Conservation (phyloP, 345 rosid genomes). For the Psidium friedrichsthalianum region DNA sequence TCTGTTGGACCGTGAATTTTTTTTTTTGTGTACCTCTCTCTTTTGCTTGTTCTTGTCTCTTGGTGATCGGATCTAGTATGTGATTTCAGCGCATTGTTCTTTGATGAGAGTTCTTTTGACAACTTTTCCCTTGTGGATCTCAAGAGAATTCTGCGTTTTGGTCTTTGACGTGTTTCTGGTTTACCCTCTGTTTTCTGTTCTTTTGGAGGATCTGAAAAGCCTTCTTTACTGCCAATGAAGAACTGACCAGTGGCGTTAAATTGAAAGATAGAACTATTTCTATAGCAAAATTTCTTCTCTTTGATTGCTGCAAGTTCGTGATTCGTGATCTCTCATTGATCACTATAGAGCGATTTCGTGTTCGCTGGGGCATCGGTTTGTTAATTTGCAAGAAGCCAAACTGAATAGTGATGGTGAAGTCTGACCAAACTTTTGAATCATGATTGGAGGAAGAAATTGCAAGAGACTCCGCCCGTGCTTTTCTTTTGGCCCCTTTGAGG, state of each 20-base stretch:
- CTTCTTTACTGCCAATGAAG: background rate
- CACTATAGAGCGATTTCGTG: background rate
- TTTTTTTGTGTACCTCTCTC: background rate
- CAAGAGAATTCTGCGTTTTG: background rate
- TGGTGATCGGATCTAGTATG: background rate
- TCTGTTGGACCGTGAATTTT: background rate
- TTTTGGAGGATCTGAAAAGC: background rate
- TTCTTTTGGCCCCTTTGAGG: constrained; percentile 3
- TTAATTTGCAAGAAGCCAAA: background rate
- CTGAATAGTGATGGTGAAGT: constrained; percentile 22
- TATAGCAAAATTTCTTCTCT: background rate
- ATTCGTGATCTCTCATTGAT: background rate
- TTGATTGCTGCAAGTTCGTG: background rate
- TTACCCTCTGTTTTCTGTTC: background rate
- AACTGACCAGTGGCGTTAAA: background rate
- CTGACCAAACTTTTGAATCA: constrained; percentile 31
- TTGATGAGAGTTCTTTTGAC: background rate
- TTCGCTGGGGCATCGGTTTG: background rate
- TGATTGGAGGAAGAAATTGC: constrained; percentile 11
- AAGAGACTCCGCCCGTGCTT: background rate
- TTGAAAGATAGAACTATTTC: background rate
- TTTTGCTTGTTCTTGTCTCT: background rate
- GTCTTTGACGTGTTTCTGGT: background rate
- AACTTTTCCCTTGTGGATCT: background rate
- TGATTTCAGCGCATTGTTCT: background rate